phyloP scores from a whole-genome alignment of 148 eudicot genomes.

The Vaccinium vitisidaea region DNA sequence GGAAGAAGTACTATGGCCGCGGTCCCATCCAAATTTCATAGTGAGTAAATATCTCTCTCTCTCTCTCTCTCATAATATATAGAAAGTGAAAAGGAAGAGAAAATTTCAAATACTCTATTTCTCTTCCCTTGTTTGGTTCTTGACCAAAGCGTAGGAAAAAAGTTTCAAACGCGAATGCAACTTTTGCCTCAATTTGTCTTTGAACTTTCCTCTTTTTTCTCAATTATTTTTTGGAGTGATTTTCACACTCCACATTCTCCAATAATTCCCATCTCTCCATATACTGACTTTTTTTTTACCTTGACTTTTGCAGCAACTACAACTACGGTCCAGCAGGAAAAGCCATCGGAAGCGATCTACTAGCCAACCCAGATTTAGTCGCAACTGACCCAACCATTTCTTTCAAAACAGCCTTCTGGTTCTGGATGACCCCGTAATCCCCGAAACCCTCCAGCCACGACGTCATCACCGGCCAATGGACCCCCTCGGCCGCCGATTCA shows the following conservation, averaged over 20 bases:
- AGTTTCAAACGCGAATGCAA: not conserved
- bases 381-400: conserved; percentile 10
- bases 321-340: conserved; percentile 23
- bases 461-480: conserved; percentile 30
- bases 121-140: no score
- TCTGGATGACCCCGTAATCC: conserved; percentile 35
- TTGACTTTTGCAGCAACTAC: conserved; percentile 32
- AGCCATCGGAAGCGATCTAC: conserved; percentile 4
- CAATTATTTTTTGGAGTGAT: conserved; percentile 21
- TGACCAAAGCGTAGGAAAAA: no score
- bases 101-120: no score
- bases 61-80: not conserved
- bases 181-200: no score
- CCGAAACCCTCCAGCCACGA: conserved; percentile 34
- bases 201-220: no score
- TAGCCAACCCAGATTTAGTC: conserved; percentile 15
- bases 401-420: conserved; percentile 26
- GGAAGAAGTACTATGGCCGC: conserved; percentile 49
- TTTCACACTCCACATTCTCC: not conserved
- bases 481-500: conserved; percentile 7
- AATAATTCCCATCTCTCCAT: not conserved
- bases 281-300: not conserved
- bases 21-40: conserved; percentile 61
- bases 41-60: conserved; percentile 23
- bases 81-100: no score